A percentile compares a stretch with the other conserved stretches of the same genome.
phyloP scores from a whole-genome alignment of 2,329 filamentous ascomycete genomes.

The Xylaria sp. region DNA sequence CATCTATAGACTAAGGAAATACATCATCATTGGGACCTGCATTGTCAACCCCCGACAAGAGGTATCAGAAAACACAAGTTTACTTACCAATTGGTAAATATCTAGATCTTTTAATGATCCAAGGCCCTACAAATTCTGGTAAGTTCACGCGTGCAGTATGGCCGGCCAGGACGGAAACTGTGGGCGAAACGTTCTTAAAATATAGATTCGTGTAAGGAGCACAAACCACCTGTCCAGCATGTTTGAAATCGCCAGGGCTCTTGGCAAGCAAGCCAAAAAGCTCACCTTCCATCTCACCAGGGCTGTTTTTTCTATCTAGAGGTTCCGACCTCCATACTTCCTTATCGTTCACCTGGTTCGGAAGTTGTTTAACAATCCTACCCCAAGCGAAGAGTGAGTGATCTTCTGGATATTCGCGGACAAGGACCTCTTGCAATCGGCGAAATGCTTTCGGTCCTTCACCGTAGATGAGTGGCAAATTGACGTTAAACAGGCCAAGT shows the following conservation, averaged over 20 bases:
- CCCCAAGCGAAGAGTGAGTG: slow-evolving; percentile 44
- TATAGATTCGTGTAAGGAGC: neutral
- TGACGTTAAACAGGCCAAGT: slow-evolving; percentile 46
- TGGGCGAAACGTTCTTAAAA: neutral
- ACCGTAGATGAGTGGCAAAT: slow-evolving; percentile 47
- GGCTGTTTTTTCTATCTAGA: neutral
- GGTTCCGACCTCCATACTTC: neutral
- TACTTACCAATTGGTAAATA: slow-evolving; percentile 12
- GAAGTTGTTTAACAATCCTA: neutral
- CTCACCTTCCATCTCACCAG: neutral
- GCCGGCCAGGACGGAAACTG: neutral
- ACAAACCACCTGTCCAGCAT: slow-evolving; percentile 10
- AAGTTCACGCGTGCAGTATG: neutral
- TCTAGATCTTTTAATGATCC: neutral
- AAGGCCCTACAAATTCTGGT: neutral
- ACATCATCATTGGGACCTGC: too few relatives aligned
- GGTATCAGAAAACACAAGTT: too few relatives aligned
- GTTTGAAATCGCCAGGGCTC: slow-evolving; percentile 17
- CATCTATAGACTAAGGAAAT: too few relatives aligned
- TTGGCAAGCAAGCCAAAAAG: slow-evolving; percentile 18
- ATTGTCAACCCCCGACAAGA: too few relatives aligned
- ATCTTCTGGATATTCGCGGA: slow-evolving; percentile 39
- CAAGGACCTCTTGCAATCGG: slow-evolving; percentile 42
- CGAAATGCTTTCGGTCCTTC: slow-evolving; percentile 43
- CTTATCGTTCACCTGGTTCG: neutral